These are phyloP conservation scores for Schizosaccharomyces pombe DNA, from an alignment of 805 yeast genomes.

Conservation along the genomic window DNA sequence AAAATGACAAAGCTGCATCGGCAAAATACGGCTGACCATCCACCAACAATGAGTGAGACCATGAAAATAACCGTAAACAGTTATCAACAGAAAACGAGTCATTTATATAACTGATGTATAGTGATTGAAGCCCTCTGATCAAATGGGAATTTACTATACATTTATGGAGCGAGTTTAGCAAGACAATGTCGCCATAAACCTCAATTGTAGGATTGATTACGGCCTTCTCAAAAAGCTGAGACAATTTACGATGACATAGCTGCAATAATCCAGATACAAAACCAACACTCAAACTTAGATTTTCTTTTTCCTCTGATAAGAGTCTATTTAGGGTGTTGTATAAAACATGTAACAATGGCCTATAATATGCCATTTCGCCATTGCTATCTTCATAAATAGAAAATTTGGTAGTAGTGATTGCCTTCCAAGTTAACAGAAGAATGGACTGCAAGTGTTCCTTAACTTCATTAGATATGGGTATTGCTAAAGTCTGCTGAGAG, in stretches of 20 bases:
- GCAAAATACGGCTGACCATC: conserved; percentile 4
- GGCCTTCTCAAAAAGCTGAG: conserved; percentile 2
- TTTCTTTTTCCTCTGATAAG: not conserved
- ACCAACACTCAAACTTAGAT: not conserved
- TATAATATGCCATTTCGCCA: not conserved
- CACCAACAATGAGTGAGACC: not conserved
- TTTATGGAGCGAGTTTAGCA: not conserved
- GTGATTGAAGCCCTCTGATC: not conserved
- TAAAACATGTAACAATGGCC: not conserved
- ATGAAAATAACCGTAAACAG: not conserved
- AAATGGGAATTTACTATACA: not conserved
- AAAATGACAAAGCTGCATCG: conserved; percentile 1
- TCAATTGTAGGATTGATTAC: not conserved
- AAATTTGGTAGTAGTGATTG: not conserved
- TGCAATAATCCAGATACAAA: not conserved
- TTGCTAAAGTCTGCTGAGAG: not conserved
- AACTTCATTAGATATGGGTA: not conserved
- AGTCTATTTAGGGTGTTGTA: not conserved
- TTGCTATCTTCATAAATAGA: not conserved
- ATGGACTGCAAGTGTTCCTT: not conserved
- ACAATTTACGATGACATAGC: not conserved
- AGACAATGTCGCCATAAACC: not conserved
- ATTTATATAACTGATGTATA: not conserved
- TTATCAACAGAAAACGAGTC: not conserved
- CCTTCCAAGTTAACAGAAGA: not conserved